Evolutionary conservation across 495 filamentous ascomycete species (phyloP).

Genomic region (Neohortaea acidophila): DNA sequence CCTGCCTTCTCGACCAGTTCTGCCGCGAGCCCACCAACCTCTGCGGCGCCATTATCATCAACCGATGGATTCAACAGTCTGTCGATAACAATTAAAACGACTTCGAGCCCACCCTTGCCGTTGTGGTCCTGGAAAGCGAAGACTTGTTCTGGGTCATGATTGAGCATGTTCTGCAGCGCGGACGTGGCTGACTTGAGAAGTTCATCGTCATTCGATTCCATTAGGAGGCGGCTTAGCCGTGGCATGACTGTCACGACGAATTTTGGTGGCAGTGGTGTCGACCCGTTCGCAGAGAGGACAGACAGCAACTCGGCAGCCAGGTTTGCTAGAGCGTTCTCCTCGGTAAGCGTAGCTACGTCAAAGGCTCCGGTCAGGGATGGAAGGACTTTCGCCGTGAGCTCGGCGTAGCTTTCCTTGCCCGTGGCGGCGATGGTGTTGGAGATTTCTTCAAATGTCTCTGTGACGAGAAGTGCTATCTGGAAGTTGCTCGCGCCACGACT

Average conservation of each 20-base stretch:
- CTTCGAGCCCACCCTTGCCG: slow-evolving; percentile 71
- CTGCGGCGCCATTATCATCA: slow-evolving; percentile 81
- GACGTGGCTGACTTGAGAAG: slow-evolving; percentile 75
- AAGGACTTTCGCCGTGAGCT: slow-evolving; percentile 73
- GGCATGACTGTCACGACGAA: slow-evolving; percentile 77
- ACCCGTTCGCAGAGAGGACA: slow-evolving; percentile 64
- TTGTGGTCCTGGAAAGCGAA: slow-evolving; percentile 63
- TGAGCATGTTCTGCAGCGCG: slow-evolving; percentile 71
- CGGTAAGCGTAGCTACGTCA: slow-evolving; percentile 69
- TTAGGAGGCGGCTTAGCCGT: slow-evolving; percentile 67
- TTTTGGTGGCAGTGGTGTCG: slow-evolving; percentile 67
- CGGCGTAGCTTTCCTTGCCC: slow-evolving; percentile 52
- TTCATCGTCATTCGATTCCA: slow-evolving; percentile 66
- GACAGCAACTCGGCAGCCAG: slow-evolving; percentile 73
- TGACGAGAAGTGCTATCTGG: slow-evolving; percentile 66
- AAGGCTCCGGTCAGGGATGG: slow-evolving; percentile 79
- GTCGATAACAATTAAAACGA: slow-evolving; percentile 81
- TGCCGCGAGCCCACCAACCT: slow-evolving; percentile 86
- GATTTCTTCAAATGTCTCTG: slow-evolving; percentile 82
- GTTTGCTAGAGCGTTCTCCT: slow-evolving; percentile 65
- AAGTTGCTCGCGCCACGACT: slow-evolving; percentile 78
- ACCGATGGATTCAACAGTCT: slow-evolving; percentile 69
- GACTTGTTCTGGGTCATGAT: slow-evolving; percentile 75
- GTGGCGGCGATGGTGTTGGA: slow-evolving; percentile 48
- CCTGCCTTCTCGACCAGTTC: slow-evolving; percentile 92